These are phyloP conservation scores for Aureobasidium pullulans DNA, from an alignment of 2,329 filamentous ascomycete genomes.

Conservation along the genomic window DNA sequence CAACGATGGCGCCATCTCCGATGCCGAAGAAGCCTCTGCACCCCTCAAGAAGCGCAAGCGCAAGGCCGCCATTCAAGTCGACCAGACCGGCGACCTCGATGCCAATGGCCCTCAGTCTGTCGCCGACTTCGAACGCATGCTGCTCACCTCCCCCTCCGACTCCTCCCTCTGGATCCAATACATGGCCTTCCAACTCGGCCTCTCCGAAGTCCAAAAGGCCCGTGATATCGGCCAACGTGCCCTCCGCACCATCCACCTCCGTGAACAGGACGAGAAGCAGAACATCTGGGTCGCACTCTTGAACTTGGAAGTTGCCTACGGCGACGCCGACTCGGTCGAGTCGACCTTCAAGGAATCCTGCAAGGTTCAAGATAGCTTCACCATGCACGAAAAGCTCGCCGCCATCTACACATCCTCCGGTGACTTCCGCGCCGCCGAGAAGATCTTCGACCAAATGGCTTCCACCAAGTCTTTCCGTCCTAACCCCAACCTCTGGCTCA, in stretches of 20 bases:
- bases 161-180: slow-evolving; percentile 91
- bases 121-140: slow-evolving; percentile 86
- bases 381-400: slow-evolving; percentile 80
- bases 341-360: slow-evolving; percentile 86
- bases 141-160: slow-evolving; percentile 89
- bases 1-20: slow-evolving; percentile 46
- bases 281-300: slow-evolving; percentile 93
- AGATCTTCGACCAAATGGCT: slow-evolving; percentile 74
- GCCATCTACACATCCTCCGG: slow-evolving; percentile 93
- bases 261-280: slow-evolving; percentile 85
- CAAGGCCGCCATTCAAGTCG: slow-evolving; percentile 74
- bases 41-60: slow-evolving; percentile 56
- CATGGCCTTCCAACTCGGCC: slow-evolving; percentile 96
- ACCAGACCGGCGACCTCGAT: slow-evolving; percentile 88
- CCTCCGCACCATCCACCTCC: slow-evolving; percentile 81
- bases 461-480: slow-evolving; percentile 78
- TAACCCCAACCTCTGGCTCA: slow-evolving; percentile 76
- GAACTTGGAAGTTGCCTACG: slow-evolving; percentile 85
- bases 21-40: slow-evolving; percentile 47
- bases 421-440: slow-evolving; percentile 79
- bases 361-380: slow-evolving; percentile 85
- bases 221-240: slow-evolving; percentile 86
- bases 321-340: slow-evolving; percentile 69
- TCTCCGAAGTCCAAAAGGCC: slow-evolving; percentile 81
- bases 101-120: slow-evolving; percentile 79